Conservation (phyloP, 2,329 filamentous ascomycete species). For the Ceratocystiopsis sp. region DNA sequence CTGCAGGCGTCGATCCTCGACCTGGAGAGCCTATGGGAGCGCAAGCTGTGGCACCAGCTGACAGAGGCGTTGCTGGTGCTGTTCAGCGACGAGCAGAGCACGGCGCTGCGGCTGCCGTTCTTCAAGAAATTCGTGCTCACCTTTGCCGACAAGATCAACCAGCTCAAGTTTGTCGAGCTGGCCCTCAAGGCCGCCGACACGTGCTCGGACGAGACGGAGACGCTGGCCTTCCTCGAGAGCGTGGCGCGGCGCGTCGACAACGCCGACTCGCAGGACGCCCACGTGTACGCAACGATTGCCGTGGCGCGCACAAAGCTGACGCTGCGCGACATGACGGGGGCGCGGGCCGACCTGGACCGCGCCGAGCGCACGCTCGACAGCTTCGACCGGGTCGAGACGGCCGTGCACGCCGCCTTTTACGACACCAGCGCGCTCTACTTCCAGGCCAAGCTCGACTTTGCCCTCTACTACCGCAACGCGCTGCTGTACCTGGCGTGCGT, state of each 20-base stretch:
- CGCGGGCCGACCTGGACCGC: conserved; percentile 70
- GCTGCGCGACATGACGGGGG: conserved; percentile 62
- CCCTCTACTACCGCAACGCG: conserved; percentile 92
- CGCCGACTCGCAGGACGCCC: conserved; percentile 83
- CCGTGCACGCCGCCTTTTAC: conserved; percentile 94
- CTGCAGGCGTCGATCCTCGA: conserved; percentile 75
- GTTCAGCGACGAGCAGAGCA: conserved; percentile 70
- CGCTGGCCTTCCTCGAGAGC: conserved; percentile 66
- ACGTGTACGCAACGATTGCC: conserved; percentile 83
- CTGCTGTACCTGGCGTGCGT: conserved; percentile 96
- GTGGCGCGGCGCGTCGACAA: conserved; percentile 82
- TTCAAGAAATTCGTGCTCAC: conserved; percentile 91
- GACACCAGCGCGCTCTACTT: conserved; percentile 90
- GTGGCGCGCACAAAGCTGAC: conserved; percentile 76
- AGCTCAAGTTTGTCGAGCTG: conserved; percentile 86
- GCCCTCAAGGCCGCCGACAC: conserved; percentile 75
- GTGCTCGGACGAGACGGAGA: conserved; percentile 76
- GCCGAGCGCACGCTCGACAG: conserved; percentile 77
- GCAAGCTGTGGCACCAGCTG: conserved; percentile 97
- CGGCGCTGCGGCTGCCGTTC: conserved; percentile 68
- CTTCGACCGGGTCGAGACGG: conserved; percentile 88
- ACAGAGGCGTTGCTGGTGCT: conserved; percentile 77
- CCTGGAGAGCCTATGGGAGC: conserved; percentile 95
- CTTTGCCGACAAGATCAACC: conserved; percentile 98
- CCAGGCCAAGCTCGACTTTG: conserved; percentile 84